Conservation (phyloP, 345 rosid genomes). For the Psidium friedrichsthalianum region DNA sequence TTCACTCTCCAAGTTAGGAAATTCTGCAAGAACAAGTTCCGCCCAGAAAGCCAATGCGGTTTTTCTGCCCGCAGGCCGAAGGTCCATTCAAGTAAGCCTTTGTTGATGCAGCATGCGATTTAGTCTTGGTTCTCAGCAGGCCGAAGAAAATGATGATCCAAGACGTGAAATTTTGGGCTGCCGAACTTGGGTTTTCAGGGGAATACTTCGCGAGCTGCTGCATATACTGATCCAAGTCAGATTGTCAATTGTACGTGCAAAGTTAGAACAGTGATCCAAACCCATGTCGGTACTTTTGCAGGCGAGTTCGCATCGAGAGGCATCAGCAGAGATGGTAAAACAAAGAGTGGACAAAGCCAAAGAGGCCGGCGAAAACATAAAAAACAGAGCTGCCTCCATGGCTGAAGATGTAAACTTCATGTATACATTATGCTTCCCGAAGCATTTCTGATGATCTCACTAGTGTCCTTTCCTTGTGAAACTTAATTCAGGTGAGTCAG, state of each 20-base stretch:
- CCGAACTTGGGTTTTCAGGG: background rate
- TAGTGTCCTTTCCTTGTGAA: background rate
- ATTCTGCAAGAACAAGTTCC: background rate
- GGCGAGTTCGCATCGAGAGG: conserved; percentile 7
- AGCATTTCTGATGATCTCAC: background rate
- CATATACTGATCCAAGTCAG: background rate
- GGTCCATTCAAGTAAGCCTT: conserved; percentile 8
- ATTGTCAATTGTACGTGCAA: background rate
- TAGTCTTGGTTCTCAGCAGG: background rate
- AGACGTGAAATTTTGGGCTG: background rate
- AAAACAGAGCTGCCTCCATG: conserved; percentile 6
- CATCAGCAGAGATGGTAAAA: conserved; percentile 5
- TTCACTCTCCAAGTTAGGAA: background rate
- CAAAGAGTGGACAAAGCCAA: conserved; percentile 9
- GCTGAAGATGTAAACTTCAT: conserved; percentile 8
- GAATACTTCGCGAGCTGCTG: background rate
- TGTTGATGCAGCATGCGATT: background rate
- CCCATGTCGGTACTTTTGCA: background rate
- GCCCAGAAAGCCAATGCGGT: background rate
- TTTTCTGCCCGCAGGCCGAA: background rate
- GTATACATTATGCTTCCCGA: background rate
- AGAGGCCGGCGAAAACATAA: background rate
- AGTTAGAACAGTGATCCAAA: background rate
- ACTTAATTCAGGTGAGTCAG: background rate
- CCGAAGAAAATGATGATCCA: background rate